Percentiles rank a stretch among this genome's conserved stretches.
These are phyloP conservation scores for Mortierella sp. DNA, from an alignment of 371 early-diverging fungal species.

Conservation along the genomic window DNA sequence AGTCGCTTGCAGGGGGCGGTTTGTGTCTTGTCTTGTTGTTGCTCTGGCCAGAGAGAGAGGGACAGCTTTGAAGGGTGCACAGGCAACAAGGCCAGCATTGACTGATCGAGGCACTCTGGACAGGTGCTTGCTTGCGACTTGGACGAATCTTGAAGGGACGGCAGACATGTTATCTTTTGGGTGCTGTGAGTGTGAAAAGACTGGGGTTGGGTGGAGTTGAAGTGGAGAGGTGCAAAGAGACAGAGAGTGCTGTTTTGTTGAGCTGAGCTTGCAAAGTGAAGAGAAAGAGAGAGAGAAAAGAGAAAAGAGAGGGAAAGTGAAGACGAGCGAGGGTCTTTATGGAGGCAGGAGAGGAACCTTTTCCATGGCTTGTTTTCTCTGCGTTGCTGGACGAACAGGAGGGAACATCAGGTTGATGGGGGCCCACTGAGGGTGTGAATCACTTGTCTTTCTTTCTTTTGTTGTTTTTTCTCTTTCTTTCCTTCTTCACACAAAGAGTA, in stretches of 20 bases:
- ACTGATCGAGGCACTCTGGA: slow-evolving; percentile 25
- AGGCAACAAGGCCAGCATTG: slow-evolving; percentile 18
- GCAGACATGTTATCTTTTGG: slow-evolving; percentile 29
- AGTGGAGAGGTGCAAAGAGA: background rate
- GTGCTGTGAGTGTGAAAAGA: slow-evolving; percentile 4
- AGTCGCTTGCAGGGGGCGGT: slow-evolving; percentile 3
- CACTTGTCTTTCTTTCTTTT: background rate
- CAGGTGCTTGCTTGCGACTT: slow-evolving; percentile 29
- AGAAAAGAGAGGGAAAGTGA: background rate
- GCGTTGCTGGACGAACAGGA: background rate
- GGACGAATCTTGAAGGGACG: slow-evolving; percentile 38
- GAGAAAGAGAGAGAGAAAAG: slow-evolving; percentile 3
- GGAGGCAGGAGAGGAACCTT: background rate
- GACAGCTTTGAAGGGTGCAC: slow-evolving; percentile 22
- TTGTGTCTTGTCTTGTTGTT: background rate
- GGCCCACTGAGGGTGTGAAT: background rate
- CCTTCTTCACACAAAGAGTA: background rate
- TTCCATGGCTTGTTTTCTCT: slow-evolving; percentile 5
- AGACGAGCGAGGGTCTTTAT: background rate
- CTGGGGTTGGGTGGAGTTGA: background rate
- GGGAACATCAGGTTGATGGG: background rate
- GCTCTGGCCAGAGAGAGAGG: background rate
- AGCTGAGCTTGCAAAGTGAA: slow-evolving; percentile 9
- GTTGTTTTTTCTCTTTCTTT: background rate
- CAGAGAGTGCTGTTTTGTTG: background rate